A percentile compares a stretch with the other conserved stretches of the same genome.
Conservation (phyloP, 257 asterid species). For the Salvia hispanica region DNA sequence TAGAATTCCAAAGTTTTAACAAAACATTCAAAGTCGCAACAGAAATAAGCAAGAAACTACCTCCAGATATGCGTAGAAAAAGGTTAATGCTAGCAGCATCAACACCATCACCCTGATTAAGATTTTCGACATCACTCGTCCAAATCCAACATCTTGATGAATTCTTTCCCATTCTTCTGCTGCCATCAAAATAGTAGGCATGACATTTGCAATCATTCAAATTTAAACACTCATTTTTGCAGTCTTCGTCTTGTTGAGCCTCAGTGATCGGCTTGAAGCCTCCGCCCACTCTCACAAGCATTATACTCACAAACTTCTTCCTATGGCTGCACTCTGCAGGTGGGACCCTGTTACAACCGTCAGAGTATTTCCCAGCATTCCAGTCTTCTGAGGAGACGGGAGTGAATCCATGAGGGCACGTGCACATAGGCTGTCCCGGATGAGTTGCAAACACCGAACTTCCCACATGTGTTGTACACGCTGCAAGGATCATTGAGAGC, state of each 20-base stretch:
- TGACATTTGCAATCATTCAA: constrained; percentile 27
- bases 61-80: not conserved
- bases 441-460: constrained; percentile 33
- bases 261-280: not conserved
- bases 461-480: constrained; percentile 35
- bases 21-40: not conserved
- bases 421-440: constrained; percentile 6
- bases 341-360: constrained; percentile 28
- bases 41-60: not conserved
- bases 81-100: not conserved
- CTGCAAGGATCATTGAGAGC: constrained; percentile 33
- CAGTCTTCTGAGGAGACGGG: constrained; percentile 10
- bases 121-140: constrained; percentile 17
- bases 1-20: not conserved
- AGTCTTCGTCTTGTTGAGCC: not conserved
- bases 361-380: constrained; percentile 1
- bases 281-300: not conserved
- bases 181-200: constrained; percentile 29
- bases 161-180: too few species aligned
- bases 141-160: constrained; percentile 32
- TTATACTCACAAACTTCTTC: constrained; percentile 22
- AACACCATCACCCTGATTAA: constrained; percentile 16
- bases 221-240: constrained; percentile 34
- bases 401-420: constrained; percentile 40
- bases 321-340: constrained; percentile 15